phyloP scores from a whole-genome alignment of 768 basidiomycete genomes.

The Lactarius vividus region DNA sequence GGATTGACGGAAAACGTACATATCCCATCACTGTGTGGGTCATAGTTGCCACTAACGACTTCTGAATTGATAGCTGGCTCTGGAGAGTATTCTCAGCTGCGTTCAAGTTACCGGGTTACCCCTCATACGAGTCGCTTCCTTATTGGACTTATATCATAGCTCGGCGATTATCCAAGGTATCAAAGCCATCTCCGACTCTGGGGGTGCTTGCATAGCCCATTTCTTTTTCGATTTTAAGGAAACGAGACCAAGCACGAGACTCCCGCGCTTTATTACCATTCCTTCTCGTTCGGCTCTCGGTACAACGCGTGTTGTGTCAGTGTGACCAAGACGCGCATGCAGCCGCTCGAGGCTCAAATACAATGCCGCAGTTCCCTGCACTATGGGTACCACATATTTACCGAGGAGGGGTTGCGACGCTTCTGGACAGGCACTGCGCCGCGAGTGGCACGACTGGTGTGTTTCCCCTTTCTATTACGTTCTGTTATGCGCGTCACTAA shows the following conservation, averaged over 20 bases:
- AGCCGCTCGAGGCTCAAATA: slow-evolving; percentile 74
- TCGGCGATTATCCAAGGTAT: not conserved
- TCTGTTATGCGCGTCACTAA: not conserved
- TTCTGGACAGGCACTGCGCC: slow-evolving; percentile 99
- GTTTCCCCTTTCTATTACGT: slow-evolving; percentile 32
- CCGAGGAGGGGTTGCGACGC: slow-evolving; percentile 74
- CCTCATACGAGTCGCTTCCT: not conserved
- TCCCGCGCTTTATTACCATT: not conserved
- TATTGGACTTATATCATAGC: not conserved
- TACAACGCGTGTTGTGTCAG: slow-evolving; percentile 38
- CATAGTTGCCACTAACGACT: not conserved
- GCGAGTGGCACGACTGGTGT: slow-evolving; percentile 52
- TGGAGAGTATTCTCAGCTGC: not conserved
- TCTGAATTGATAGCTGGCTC: not conserved
- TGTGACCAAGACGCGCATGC: slow-evolving; percentile 98
- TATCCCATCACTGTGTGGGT: too few species aligned
- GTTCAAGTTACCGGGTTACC: too few species aligned
- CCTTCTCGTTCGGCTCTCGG: not conserved
- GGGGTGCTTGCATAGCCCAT: not conserved
- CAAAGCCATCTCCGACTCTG: not conserved
- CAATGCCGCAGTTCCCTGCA: slow-evolving; percentile 95
- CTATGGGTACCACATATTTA: slow-evolving; percentile 91
- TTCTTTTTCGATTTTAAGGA: not conserved
- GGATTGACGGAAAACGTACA: too few species aligned
- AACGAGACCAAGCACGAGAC: not conserved